phyloP scores from a whole-genome alignment of 495 filamentous ascomycete species.

The Aspergillus indologenus region DNA sequence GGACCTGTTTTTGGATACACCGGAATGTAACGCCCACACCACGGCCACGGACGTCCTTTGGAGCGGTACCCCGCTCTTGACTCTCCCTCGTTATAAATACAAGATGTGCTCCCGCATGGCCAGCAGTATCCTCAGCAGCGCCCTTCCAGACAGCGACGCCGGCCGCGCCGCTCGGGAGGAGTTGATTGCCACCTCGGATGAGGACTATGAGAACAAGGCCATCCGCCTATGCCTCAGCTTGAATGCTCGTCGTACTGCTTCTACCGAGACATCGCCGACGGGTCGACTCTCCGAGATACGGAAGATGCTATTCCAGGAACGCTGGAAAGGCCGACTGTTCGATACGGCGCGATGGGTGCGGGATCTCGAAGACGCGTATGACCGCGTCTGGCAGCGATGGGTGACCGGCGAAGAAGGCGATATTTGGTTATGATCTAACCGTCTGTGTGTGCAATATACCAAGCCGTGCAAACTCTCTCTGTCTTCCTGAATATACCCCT shows the following conservation, averaged over 20 bases:
- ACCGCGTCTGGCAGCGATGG: constrained; percentile 84
- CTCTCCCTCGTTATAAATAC: constrained; percentile 88
- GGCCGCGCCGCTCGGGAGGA: constrained; percentile 68
- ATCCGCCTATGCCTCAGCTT: constrained; percentile 67
- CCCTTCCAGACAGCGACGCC: constrained; percentile 65
- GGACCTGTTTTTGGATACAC: constrained; percentile 95
- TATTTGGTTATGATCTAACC: constrained; percentile 63
- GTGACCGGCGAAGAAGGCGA: constrained; percentile 84
- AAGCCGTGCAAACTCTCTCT: background rate
- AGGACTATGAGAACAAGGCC: constrained; percentile 81
- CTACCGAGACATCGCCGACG: constrained; percentile 45
- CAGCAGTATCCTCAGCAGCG: constrained; percentile 86
- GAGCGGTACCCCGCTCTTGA: constrained; percentile 91
- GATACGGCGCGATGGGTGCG: constrained; percentile 90
- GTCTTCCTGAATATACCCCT: constrained; percentile 24
- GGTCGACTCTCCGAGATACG: constrained; percentile 74
- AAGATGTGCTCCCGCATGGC: constrained; percentile 99
- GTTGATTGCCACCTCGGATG: constrained; percentile 70
- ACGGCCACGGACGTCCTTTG: constrained; percentile 95
- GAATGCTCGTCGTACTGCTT: constrained; percentile 53
- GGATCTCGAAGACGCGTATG: constrained; percentile 87
- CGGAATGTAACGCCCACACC: constrained; percentile 97
- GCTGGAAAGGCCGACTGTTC: constrained; percentile 83
- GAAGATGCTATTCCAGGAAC: constrained; percentile 73
- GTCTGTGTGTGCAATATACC: constrained; percentile 7